Conservation (phyloP, 139 green algal genomes). For the Chlamydomonas sphaeroides region DNA sequence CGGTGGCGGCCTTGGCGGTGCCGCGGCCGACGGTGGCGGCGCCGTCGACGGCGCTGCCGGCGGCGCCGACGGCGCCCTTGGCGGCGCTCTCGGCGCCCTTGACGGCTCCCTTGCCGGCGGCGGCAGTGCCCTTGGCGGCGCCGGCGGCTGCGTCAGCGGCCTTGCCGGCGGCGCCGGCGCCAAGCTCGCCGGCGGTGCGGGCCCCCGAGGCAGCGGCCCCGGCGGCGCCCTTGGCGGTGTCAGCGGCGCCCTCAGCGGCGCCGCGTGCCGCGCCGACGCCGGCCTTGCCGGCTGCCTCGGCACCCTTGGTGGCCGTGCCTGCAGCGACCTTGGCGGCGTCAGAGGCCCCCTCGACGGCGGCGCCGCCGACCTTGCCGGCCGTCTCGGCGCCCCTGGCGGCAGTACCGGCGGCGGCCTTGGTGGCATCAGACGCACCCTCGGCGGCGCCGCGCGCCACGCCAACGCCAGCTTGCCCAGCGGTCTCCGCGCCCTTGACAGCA, state of each 20-base stretch:
- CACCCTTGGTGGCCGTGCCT: neutral
- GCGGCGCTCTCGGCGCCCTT: neutral
- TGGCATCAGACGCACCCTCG: neutral
- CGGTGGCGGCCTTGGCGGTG: neutral
- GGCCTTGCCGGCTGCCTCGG: neutral
- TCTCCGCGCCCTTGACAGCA: neutral
- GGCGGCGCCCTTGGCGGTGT: neutral
- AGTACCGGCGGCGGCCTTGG: neutral
- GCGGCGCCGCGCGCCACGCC: neutral
- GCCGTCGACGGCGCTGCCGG: neutral
- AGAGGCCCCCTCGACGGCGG: neutral
- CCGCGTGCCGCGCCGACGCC: neutral
- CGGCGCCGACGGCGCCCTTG: neutral
- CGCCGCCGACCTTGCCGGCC: neutral
- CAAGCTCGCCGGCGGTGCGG: neutral
- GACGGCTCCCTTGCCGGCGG: neutral
- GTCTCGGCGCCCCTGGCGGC: neutral
- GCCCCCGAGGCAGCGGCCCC: neutral
- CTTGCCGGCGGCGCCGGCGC: neutral
- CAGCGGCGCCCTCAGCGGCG: neutral
- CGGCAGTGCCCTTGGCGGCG: neutral
- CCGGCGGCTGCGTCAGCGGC: neutral
- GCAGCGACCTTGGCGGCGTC: too few relatives aligned
- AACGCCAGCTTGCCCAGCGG: neutral
- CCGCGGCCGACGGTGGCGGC: neutral